Evolutionary conservation across 768 basidiomycete genomes (phyloP).

Genomic region (Boletus subparvulus): DNA sequence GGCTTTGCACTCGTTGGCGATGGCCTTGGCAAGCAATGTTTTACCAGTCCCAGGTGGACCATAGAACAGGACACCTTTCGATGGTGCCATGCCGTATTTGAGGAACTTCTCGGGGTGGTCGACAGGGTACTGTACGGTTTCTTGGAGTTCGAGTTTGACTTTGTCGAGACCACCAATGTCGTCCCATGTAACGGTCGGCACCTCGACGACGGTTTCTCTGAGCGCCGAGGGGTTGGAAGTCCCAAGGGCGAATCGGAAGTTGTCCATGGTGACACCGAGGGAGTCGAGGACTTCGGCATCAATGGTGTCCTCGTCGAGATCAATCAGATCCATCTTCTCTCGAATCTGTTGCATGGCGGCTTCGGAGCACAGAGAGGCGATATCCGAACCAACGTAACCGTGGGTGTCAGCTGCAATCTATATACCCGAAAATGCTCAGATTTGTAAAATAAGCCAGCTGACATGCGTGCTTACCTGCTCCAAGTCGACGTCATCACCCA

Average conservation of each 20-base stretch:
- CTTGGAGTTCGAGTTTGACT: slow-evolving; percentile 98
- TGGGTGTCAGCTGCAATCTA: slow-evolving; percentile 99
- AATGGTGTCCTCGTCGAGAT: slow-evolving; percentile 96
- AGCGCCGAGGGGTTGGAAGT: slow-evolving; percentile 97
- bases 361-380: slow-evolving; percentile 97
- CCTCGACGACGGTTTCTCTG: slow-evolving; percentile 98
- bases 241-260: slow-evolving; percentile 99
- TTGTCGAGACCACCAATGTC: slow-evolving; percentile 99
- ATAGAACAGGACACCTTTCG: slow-evolving; percentile 99
- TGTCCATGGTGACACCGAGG: slow-evolving; percentile 99
- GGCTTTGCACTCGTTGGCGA: slow-evolving; percentile 99
- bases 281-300: slow-evolving; percentile 99
- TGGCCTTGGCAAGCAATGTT: slow-evolving; percentile 96
- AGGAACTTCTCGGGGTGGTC: slow-evolving; percentile 99
- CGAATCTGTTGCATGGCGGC: slow-evolving; percentile 99
- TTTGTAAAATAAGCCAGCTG: not conserved
- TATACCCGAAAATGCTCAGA: slow-evolving; percentile 7
- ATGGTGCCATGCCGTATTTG: slow-evolving; percentile 99
- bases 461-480: slow-evolving; percentile 62
- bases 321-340: slow-evolving; percentile 99
- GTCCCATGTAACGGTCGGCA: slow-evolving; percentile 98
- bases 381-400: slow-evolving; percentile 98
- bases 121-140: slow-evolving; percentile 99
- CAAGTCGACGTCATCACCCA: slow-evolving; percentile 93
- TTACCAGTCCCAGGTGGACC: slow-evolving; percentile 99